Evolutionary conservation across 75 land plant genomes (phyloP), one percentile per base, ranked within the genome.

Genomic region (Adiantum capillusveneris): DNA sequence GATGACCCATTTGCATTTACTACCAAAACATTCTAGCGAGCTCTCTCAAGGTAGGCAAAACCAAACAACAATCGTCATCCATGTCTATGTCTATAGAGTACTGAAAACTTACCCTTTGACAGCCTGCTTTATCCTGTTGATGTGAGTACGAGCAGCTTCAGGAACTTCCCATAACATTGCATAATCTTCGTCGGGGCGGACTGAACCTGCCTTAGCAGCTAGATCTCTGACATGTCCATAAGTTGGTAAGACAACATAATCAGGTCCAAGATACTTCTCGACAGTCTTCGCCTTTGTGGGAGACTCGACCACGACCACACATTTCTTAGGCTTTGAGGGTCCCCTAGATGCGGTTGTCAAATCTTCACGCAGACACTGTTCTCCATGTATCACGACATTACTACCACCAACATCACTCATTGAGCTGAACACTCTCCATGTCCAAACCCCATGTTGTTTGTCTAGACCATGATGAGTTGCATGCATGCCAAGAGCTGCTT

Each of bases 141-240:
- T 67, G 72, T 84, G 91, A 58, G 83, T 70, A 72, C 84, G 76
- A 3, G 98, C 96, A 63, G 85, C 11, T 51, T 79, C 55, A 53
- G 98, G 96, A 19, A 94, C 91, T 74, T 94, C 96, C 98, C 98
- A 94, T 14, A 94, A 79, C 90, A 94, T 84, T 44, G 73, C 79
- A 51, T 86, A 94, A 75, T 82, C 96, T 39, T 90, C 86, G 53
- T 86, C 79, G 25, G 98, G 96, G 0, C 98, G 74, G 18, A 94
- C 98, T 29, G 98, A 94, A 60, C 96, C 90, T 29, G 98, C 75
- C 25, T 85, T 74, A 18, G 74, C 86, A 54, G 96, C 98, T 64
- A 94, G 71, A 57, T 94, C 96, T 44, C 98, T 72, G 0, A 94
- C 82, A 74, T 94, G 98, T 13, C 98, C 98, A 80, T 89, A 84